Percentiles rank a stretch among this genome's conserved stretches.
Conservation (phyloP, 176 grass and related monocot species). For the Phyllostachys edulis region DNA sequence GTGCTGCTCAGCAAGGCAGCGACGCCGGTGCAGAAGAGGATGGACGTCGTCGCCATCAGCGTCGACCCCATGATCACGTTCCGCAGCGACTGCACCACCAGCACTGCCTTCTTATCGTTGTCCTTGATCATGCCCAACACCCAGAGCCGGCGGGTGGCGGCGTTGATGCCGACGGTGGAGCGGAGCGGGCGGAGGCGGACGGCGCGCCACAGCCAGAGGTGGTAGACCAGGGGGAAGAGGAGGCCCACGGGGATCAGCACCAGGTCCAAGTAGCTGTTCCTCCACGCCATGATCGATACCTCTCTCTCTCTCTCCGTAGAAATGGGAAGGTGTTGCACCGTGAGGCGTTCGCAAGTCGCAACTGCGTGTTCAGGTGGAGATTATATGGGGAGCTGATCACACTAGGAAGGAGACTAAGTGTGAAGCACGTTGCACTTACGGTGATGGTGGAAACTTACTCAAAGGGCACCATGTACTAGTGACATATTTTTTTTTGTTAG, state of each 20-base stretch:
- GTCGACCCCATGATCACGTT: conserved; percentile 85
- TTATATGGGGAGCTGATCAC: too few relatives aligned
- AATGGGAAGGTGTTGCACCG: neutral
- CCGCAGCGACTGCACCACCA: conserved; percentile 75
- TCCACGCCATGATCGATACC: conserved; percentile 55
- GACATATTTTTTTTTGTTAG: neutral
- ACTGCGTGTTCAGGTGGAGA: neutral
- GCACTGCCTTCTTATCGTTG: conserved; percentile 66
- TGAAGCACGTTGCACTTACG: conserved; percentile 21
- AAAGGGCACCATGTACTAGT: conserved; percentile 5
- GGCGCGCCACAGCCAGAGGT: conserved; percentile 63
- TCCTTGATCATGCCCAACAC: conserved; percentile 72
- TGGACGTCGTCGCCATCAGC: conserved; percentile 62
- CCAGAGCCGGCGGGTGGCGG: conserved; percentile 69
- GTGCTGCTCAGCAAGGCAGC: conserved; percentile 87
- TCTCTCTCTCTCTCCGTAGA: neutral
- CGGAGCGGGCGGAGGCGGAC: conserved; percentile 48
- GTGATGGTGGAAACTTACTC: conserved; percentile 37
- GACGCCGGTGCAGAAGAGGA: conserved; percentile 68
- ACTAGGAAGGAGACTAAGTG: neutral
- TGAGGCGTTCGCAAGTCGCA: neutral
- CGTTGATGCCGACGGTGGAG: conserved; percentile 72
- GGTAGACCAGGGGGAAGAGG: conserved; percentile 56
- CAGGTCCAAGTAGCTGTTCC: conserved; percentile 59
- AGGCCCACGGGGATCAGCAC: conserved; percentile 63